Conservation (phyloP, 805 yeast species). For the Saccharomycopsis sp. region DNA sequence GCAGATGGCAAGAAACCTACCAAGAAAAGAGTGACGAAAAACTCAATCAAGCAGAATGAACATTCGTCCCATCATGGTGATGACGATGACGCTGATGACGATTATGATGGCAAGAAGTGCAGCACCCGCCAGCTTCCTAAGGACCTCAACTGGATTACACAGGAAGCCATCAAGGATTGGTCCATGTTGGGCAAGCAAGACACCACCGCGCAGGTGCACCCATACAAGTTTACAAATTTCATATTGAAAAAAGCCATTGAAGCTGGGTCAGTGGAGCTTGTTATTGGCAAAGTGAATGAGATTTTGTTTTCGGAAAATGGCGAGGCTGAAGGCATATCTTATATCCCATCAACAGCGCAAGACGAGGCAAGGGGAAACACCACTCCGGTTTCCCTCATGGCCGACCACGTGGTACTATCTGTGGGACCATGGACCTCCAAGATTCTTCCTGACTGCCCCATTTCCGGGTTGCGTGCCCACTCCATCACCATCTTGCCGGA, state of each 20-base stretch:
- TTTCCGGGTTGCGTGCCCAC: slow-evolving; percentile 89
- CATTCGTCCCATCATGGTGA: slow-evolving; percentile 18
- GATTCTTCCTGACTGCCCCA: slow-evolving; percentile 86
- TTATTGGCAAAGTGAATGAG: slow-evolving; percentile 76
- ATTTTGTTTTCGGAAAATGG: slow-evolving; percentile 55
- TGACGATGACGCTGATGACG: too few species aligned
- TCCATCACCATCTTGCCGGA: slow-evolving; percentile 85
- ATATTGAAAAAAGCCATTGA: slow-evolving; percentile 72
- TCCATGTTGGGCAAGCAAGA: slow-evolving; percentile 74
- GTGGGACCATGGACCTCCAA: slow-evolving; percentile 98
- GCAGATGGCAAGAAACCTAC: slow-evolving; percentile 12
- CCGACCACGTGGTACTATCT: slow-evolving; percentile 73
- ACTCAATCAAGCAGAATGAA: slow-evolving; percentile 26
- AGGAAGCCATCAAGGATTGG: slow-evolving; percentile 59
- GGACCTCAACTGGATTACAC: slow-evolving; percentile 70
- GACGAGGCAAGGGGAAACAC: slow-evolving; percentile 28
- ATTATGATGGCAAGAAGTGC: not conserved
- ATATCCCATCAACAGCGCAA: slow-evolving; percentile 35
- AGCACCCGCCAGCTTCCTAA: slow-evolving; percentile 39
- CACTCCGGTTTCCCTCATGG: slow-evolving; percentile 41
- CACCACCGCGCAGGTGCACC: slow-evolving; percentile 95
- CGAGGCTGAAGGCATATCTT: slow-evolving; percentile 64
- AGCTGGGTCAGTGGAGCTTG: slow-evolving; percentile 71
- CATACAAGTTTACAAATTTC: slow-evolving; percentile 84
- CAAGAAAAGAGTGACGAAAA: slow-evolving; percentile 28